Evolutionary conservation across 805 yeast species (phyloP), one percentile per base, ranked within the genome.

Genomic region (Kurtzmaniella cleridarum): DNA sequence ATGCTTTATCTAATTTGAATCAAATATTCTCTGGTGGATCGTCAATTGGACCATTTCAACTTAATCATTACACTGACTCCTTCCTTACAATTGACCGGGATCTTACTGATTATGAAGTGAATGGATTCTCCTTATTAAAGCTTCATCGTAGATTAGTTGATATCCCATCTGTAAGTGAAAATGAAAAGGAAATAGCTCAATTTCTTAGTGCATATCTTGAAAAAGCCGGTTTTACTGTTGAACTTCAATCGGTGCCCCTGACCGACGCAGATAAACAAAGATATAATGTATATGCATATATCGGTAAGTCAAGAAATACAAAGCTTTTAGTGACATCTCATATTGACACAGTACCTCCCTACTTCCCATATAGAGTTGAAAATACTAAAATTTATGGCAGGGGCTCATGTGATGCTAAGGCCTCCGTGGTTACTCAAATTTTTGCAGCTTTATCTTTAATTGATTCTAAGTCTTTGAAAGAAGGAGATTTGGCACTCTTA

Each of bases 291-390:
- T 81, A 74, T 48, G 85, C 84, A 3, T 81, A 78, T 49, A 43
- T 57, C 6, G 79, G 80, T 1, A 41, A 47, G 1, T 50, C 51
- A 14, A 64, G 78, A 41, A 53, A 74, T 46, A 70, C 80, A 11
- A 64, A 56, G 36, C 73, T 78, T 3, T 50, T 79, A 30, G 48
- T 81, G 16, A 78, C 85, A 1, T 75, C 84, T 10, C 89, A 81
- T 50, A 73, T 81, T 28, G 89, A 81, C 49, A 81, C 88, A 0
- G 89, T 81, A 9, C 88, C 88, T 10, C 86, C 87, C 0, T 80
- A 50, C 48, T 54, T 80, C 37, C 73, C 72, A 2, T 81, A 81
- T 54, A 48, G 50, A 2, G 55, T 70, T 10, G 61, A 69, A 10
- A 80, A 76, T 2, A 64, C 71, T 34, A 55, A 56, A 20, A 77